These are phyloP conservation scores for Alnus glutinosa DNA, from an alignment of 306 rosid genomes.

Conservation along the genomic window DNA sequence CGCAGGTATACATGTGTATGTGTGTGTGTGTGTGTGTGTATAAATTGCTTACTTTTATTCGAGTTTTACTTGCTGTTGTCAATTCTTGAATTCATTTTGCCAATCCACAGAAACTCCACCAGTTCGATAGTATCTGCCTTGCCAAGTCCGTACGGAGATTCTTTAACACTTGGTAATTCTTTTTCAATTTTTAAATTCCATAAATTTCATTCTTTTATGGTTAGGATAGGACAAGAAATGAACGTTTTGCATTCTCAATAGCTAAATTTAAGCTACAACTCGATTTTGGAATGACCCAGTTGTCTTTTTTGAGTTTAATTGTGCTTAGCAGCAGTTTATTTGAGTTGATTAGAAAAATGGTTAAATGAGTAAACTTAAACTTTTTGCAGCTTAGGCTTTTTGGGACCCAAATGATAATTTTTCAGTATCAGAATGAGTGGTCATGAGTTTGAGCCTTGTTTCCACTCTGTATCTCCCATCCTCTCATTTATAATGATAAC, in stretches of 20 bases:
- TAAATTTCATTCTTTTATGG: constrained; percentile 1
- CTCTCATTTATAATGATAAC: background rate
- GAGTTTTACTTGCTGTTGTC: background rate
- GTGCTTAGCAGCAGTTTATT: background rate
- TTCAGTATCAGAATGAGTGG: background rate
- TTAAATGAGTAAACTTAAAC: too few relatives aligned
- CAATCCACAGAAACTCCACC: constrained; percentile 42
- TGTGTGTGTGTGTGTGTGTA: background rate
- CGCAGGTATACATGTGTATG: constrained; percentile 41
- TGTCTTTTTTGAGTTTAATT: constrained; percentile 17
- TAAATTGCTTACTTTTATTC: background rate
- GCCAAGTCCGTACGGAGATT: constrained; percentile 48
- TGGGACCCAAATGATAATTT: background rate
- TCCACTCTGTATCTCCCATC: background rate
- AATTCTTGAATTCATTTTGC: constrained; percentile 9
- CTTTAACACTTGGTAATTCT: constrained; percentile 50
- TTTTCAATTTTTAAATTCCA: background rate
- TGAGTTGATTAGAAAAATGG: background rate
- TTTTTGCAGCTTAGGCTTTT: too few relatives aligned
- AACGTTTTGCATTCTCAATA: background rate
- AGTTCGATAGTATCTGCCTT: constrained; percentile 52
- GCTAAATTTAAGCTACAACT: background rate
- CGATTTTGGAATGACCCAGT: constrained; percentile 7
- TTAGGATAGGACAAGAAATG: background rate
- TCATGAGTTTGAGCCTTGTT: background rate